Conservation (phyloP, 2,329 filamentous ascomycete species). For the Diaporthe nobilis region DNA sequence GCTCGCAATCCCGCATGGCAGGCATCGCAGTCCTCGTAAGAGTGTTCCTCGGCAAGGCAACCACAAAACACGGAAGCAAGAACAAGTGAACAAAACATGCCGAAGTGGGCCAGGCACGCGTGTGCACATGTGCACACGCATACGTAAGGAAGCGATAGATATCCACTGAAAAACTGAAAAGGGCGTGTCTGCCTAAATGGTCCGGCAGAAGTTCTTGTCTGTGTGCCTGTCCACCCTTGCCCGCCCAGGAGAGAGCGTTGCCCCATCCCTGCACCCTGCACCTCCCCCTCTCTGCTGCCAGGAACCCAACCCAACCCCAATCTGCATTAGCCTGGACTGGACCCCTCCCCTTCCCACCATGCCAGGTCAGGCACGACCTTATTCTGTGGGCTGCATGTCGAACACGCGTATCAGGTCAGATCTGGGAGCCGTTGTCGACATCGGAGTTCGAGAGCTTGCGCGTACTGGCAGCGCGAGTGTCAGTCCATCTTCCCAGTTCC, state of each 20-base stretch:
- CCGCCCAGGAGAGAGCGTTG: neutral
- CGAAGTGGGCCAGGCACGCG: slow-evolving; percentile 5
- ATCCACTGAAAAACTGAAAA: neutral
- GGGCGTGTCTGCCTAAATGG: slow-evolving; percentile 33
- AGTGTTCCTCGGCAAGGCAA: slow-evolving; percentile 4
- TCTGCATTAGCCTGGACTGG: neutral
- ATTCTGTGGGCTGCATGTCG: slow-evolving; percentile 27
- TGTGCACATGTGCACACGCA: slow-evolving; percentile 14
- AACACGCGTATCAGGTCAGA: slow-evolving; percentile 12
- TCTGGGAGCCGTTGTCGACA: neutral
- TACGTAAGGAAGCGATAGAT: slow-evolving; percentile 11
- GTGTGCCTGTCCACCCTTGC: neutral
- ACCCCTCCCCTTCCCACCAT: neutral
- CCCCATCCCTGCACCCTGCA: neutral
- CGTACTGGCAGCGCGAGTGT: neutral
- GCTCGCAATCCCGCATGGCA: neutral
- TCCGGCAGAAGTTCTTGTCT: slow-evolving; percentile 11
- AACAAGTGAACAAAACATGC: neutral
- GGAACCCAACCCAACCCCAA: neutral
- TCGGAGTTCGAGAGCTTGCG: slow-evolving; percentile 27
- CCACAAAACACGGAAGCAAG: neutral
- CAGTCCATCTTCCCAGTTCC: neutral
- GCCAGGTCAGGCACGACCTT: slow-evolving; percentile 4
- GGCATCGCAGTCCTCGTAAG: neutral
- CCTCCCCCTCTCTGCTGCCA: neutral